Percentiles rank a stretch among this genome's conserved stretches.
phyloP scores from a whole-genome alignment of 768 basidiomycete genomes.

The Termitomyces sp. region DNA sequence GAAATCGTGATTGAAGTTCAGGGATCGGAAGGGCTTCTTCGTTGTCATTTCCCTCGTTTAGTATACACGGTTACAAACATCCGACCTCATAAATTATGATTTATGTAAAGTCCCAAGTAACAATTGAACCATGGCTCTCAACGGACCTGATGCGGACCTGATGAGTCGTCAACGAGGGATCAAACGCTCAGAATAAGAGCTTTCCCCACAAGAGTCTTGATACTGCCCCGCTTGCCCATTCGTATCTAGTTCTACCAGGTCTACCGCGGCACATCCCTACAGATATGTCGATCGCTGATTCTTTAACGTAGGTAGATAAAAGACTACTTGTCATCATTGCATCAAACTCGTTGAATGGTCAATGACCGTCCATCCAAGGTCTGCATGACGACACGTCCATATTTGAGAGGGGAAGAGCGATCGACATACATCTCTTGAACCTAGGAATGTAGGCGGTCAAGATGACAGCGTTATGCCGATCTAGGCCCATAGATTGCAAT shows the following conservation, averaged over 20 bases:
- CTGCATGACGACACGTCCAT: neutral
- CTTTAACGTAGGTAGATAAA: no score
- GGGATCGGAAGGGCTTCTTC: constrained; percentile 35
- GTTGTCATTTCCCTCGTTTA: constrained; percentile 54
- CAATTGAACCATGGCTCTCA: neutral
- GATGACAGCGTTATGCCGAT: constrained; percentile 4
- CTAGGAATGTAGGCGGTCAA: neutral
- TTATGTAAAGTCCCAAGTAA: neutral
- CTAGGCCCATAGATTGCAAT: constrained; percentile 62
- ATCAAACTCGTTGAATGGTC: neutral
- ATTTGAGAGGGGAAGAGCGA: neutral
- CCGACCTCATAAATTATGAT: constrained; percentile 13
- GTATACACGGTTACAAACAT: constrained; percentile 29
- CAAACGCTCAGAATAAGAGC: neutral
- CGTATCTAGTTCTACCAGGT: no score
- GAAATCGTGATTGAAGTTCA: constrained; percentile 47
- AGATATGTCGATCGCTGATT: no score
- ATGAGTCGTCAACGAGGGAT: neutral
- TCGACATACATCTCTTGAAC: neutral
- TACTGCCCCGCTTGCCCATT: no score
- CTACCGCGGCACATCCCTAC: no score
- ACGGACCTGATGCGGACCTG: neutral
- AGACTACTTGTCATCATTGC: neutral
- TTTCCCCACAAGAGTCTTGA: no score
- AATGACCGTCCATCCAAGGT: neutral